Evolutionary conservation across 164 flowering plant genomes (phyloP), one percentile per base, ranked within the genome.

Genomic region (Dillenia turbinata): DNA sequence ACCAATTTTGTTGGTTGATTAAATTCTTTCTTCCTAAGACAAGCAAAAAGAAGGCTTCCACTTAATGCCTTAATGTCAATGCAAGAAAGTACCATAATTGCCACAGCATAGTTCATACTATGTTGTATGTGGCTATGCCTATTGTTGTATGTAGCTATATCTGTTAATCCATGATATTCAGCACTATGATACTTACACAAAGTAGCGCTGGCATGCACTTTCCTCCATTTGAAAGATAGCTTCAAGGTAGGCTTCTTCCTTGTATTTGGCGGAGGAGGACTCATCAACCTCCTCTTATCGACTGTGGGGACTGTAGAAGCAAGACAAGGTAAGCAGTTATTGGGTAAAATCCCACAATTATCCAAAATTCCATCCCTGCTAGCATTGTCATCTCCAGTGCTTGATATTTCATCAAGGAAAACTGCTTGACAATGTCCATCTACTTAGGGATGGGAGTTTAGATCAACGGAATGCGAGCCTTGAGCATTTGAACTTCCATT

Each of bases 241-340:
- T 80, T 92, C 40, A 69, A 54, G 52, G 92, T 59, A 60, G 82
- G 64, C 69, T 85, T 95, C 68, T 79, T 90, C 69, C 75, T 85
- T 68, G 79, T 47, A 62, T 75, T 79, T 56, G 93, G 85, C 9
- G 97, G 88, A 63, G 85, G 83, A 49, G 90, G 82, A 72, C 84
- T 80, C 15, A 77, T 56, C 22, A 92, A 73, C 71, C 84, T 82
- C 70, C 93, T 91, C 81, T 88, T 95, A n/a, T 95, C 99, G 65
- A 76, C 73, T 5, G 87, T 33, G 16, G 85, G 74, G 13, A 77
- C 82, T 10, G 89, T 76, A 12, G 97, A 79, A 74, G 86, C 81
- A 61, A 95, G 87, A 81, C 94, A 90, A 45, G 99, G 99, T 77
- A 95, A 78, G 75, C 99, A 95, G 51, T 77, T 83, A 69, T 76